Evolutionary conservation across 352 stramenopile species (phyloP), one percentile per base, ranked within the genome.

Genomic region (Phytophthora colocasiae): DNA sequence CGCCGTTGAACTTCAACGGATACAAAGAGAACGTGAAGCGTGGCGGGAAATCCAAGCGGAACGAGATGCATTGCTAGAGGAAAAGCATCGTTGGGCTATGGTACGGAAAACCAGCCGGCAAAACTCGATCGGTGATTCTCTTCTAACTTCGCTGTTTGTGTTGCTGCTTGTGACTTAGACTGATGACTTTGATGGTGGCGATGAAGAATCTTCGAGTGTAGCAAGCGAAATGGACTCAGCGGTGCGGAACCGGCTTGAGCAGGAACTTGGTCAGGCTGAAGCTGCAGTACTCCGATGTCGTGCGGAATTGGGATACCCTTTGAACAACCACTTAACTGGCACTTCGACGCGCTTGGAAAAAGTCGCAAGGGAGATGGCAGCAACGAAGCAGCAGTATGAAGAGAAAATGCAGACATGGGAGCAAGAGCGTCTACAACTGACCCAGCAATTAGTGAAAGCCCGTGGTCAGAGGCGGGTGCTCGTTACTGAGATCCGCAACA

Each of bases 51-150:
- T 95, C 43, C 81, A 93, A 59, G 63, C 76, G n/a, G 87, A 95
- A 58, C 78, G 87, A 8, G 87, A 95, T 57, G 85, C 80, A 9
- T 54, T 95, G 12, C 51, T 93, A 7, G 81, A 93, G 64, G 87
- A 95, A 71, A 95, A 95, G 47, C 87, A 95, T 61, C 85, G 85
- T 10, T 95, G 87, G 87, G 83, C 83, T 29, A 88, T 91, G 83
- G 84, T 92, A 60, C 17, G 71, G 62, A 34, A 47, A 57, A 11
- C 6, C 17, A 24, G 29, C 55, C 32, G n/a, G 31, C 31, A 36
- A 36, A 36, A 5, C 8, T 15, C 19, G 19, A 43, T 41, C 26
- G 7, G 8, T 36, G 31, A 36, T 34, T 11, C 51, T 22, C 11
- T 19, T 32, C 49, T 66, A 56, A 74, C n/a, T 11, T 31, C 29